Base-by-base conservation (phyloP, 495 filamentous ascomycete species). In the Tuber melanosporum region DNA sequence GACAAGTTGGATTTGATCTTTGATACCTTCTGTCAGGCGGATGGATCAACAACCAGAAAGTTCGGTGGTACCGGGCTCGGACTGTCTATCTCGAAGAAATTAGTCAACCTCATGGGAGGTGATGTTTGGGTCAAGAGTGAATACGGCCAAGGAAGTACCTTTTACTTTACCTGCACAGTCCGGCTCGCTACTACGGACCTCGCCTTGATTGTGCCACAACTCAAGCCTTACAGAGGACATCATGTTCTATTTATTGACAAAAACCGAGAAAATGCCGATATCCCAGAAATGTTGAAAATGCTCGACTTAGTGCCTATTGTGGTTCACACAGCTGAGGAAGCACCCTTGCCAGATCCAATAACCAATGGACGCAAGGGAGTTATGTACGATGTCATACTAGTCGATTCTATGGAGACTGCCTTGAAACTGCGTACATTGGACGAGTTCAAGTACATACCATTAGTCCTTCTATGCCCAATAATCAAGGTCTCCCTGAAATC, bases 1-100 rank as follows among this genome's bases (percentile, higher is more conserved):
- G 95, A 98, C 83, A 99, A 99, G 86, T 89, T 98, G 42, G 94
- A 98, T 84, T 86, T 98, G 76, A 99, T 99, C 84, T 99, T 99
- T 84, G 95, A 98, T 85, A 99, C 95, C 20, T 99, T 99, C 90
- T 96, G 97, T 82, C 95, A 99, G 86, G 95, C 95, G 15, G 95
- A 99, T 85, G 95, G 95, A 46, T 98, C 95, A 14, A 99, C 96
- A 81, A 99, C 95, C 15, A 89, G 95, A 77, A 93, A 96, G 81
- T 99, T 99, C 83, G 95, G 95, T 83, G 95, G 95, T 79, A 99
- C 95, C 42, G 95, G 95, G 75, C 89, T 99, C 41, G 95, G 95
- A 77, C 87, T 99, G 52, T 98, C 95, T 22, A 99, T 99, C 83
- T 99, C 95, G 26, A 94, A 96, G 86, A 90, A 94, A 78, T 87